Conservation (phyloP, 768 basidiomycete species). For the Tulasnella sp. region DNA sequence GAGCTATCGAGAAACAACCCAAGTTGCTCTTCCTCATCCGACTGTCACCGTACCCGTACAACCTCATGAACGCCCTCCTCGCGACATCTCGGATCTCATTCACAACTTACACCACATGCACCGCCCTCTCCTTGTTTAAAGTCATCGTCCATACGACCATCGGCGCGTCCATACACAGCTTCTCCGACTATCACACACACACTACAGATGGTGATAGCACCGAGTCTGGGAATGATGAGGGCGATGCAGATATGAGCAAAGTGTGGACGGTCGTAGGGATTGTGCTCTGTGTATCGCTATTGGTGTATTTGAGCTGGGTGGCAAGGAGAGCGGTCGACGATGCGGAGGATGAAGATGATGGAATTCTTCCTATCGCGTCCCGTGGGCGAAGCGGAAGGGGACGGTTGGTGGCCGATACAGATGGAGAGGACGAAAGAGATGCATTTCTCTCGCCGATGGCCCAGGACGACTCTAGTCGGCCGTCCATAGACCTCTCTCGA, state of each 20-base stretch:
- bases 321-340: slow-evolving; percentile 56
- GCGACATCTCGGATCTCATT: slow-evolving; percentile 64
- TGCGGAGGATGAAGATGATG: slow-evolving; percentile 20
- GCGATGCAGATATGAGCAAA: slow-evolving; percentile 30
- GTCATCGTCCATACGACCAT: slow-evolving; percentile 84
- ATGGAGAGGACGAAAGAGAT: slow-evolving; percentile 35
- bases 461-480: slow-evolving; percentile 14
- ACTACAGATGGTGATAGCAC: slow-evolving; percentile 8
- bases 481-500: slow-evolving; percentile 8
- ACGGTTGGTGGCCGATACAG: slow-evolving; percentile 12
- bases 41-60: slow-evolving; percentile 33
- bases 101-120: slow-evolving; percentile 66
- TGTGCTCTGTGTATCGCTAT: slow-evolving; percentile 56
- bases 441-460: slow-evolving; percentile 38
- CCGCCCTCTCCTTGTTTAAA: slow-evolving; percentile 77
- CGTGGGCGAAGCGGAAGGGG: slow-evolving; percentile 3
- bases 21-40: slow-evolving; percentile 85
- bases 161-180: slow-evolving; percentile 77
- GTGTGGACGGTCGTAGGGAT: slow-evolving; percentile 62
- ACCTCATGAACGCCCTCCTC: slow-evolving; percentile 90
- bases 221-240: slow-evolving; percentile 28
- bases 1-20: slow-evolving; percentile 79
- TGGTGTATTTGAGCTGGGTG: slow-evolving; percentile 69
- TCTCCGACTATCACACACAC: slow-evolving; percentile 47
- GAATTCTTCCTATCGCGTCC: neutral